Evolutionary conservation across 2,329 filamentous ascomycete genomes (phyloP), one percentile per base, ranked within the genome.

Genomic region (Xylaria arbuscula): DNA sequence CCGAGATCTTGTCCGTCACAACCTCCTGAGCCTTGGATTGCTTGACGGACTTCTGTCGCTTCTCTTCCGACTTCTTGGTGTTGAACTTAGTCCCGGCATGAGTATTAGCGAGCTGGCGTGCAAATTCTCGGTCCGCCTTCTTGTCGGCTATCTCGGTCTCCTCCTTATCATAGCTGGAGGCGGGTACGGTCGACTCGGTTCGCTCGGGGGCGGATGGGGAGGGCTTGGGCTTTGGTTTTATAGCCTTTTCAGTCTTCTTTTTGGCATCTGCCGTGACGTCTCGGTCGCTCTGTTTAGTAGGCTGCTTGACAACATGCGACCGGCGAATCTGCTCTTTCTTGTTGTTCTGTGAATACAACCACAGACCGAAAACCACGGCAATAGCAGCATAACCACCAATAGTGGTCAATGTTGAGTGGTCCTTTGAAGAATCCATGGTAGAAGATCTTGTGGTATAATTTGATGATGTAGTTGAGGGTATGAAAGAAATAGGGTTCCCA

Each of bases 11-110:
- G 68, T 83, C 80, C 64, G 84, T 81, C 40, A 80, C 53, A 65
- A 83, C 83, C 78, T 86, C 83, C 76, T 86, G 86, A 74, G 84
- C 89, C 66, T 84, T 88, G 70, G 85, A 89, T 78, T 92, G 89
- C 84, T 93, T 93, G 68, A 92, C 86, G 32, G 89, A 90, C 81
- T 90, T 90, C 72, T 88, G 84, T 68, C 88, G 86, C 80, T 90
- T 91, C 80, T 90, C 90, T 15, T 85, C 83, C 67, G 84, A 81
- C 72, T 86, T 77, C 78, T 86, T 85, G 74, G 81, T 79, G 68
- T 80, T 83, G 74, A 88, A 86, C 76, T 88, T 87, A 70, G 87
- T 88, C 67, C 93, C 93, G 72, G 92, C 85, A 82, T 93, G 91
- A 59, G 90, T 86, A 74, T 87, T 90, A 66, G 88, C 83, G 73